Evolutionary conservation across 73 alveolate genomes (phyloP), one percentile per base, ranked within the genome.

Genomic region (Paramecium octaurelia): DNA sequence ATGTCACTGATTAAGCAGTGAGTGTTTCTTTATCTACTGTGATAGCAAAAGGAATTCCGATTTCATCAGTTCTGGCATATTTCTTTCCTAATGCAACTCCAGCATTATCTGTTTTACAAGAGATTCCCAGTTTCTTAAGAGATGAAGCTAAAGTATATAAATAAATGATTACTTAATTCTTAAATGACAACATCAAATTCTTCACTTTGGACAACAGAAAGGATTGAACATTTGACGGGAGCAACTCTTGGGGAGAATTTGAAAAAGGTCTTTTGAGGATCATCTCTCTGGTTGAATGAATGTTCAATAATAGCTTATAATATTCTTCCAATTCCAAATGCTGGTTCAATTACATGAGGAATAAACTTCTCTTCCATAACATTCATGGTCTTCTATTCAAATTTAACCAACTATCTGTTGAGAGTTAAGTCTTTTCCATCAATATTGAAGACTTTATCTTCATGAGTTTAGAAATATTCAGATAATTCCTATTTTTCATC

Each of bases 31-130:
- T 95, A 95, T 98, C 99, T 29, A 98, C 98, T 40, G 99, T 99
- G 92, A 98, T 96, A 14, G 99, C 99, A 95, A 98, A 99, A 21
- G 99, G 99, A 77, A 99, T 97, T 27, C 99, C 99, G 42, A 98
- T 94, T 92, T 99, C 99, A 85, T 99, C 99, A 85, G 99, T 98
- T 90, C 99, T 93, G 18, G 99, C 99, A 95, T 99, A 92, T 99
- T 95, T 93, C 95, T 97, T 94, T 69, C 99, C 99, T 86, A 99
- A 94, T 16, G 99, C 92, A 46, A 93, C 96, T 44, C 97, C 96
- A 36, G 98, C 89, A 85, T 95, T 99, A 92, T 98, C 99, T 46
- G 98, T 95, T 92, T 96, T 97, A 73, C 98, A 99, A 38, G 99
- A 92, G 73, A 98, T 92, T 44, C 99, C 99, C 77, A 94, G 94